Percentiles rank a stretch among this genome's conserved stretches.
Conservation (phyloP, 768 basidiomycete genomes). For the Lactarius sp. region DNA sequence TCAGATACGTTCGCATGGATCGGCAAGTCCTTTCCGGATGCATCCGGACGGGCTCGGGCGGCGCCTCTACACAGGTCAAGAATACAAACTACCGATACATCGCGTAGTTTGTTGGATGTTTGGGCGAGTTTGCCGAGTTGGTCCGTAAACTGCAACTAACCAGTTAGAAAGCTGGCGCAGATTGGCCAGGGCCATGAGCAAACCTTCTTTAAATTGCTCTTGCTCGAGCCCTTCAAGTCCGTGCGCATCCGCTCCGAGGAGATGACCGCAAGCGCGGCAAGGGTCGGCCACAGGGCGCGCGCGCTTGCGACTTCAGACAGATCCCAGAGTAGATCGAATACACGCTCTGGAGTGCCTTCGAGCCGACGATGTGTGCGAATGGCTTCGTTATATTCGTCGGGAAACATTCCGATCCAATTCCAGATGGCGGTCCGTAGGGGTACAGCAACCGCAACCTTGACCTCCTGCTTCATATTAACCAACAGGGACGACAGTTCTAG, state of each 20-base stretch:
- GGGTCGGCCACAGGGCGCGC: slow-evolving; percentile 71
- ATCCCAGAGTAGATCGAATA: slow-evolving; percentile 74
- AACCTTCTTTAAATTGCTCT: slow-evolving; percentile 26
- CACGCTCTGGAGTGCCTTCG: slow-evolving; percentile 80
- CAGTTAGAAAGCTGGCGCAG: slow-evolving; percentile 5
- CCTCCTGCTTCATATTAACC: slow-evolving; percentile 73
- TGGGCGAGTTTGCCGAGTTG: slow-evolving; percentile 45
- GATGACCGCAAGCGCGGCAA: slow-evolving; percentile 70
- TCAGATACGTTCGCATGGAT: slow-evolving; percentile 64
- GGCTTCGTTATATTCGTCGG: slow-evolving; percentile 71
- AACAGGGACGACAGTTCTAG: slow-evolving; percentile 76
- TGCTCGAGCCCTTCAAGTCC: slow-evolving; percentile 35
- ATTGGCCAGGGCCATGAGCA: neutral
- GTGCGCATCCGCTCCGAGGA: slow-evolving; percentile 59
- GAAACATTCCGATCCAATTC: slow-evolving; percentile 84
- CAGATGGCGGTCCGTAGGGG: slow-evolving; percentile 76
- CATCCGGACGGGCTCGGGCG: slow-evolving; percentile 38
- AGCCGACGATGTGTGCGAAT: slow-evolving; percentile 55
- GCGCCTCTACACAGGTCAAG: slow-evolving; percentile 78
- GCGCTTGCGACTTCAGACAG: slow-evolving; percentile 36
- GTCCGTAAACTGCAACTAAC: slow-evolving; percentile 51
- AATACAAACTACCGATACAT: slow-evolving; percentile 65
- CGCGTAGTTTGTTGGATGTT: slow-evolving; percentile 52
- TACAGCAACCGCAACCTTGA: slow-evolving; percentile 65
- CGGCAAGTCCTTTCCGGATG: slow-evolving; percentile 49